Evolutionary conservation across 495 filamentous ascomycete species (phyloP).

Genomic region (Penicillium alfredii): DNA sequence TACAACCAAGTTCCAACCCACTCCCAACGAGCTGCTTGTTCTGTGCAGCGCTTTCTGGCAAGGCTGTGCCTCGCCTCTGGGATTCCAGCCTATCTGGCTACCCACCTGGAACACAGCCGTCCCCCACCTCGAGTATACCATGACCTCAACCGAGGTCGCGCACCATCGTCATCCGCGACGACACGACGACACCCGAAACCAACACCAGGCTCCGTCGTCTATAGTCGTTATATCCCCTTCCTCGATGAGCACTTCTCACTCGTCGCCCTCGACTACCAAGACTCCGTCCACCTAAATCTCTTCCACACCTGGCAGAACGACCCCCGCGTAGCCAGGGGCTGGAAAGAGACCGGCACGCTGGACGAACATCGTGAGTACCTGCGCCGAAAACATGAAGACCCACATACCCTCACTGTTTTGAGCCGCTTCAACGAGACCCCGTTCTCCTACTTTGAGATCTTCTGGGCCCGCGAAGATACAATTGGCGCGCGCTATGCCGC

Average conservation of each 20-base stretch:
- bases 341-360: slow-evolving; percentile 60
- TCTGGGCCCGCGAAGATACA: slow-evolving; percentile 61
- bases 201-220: slow-evolving; percentile 49
- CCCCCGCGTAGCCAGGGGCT: slow-evolving; percentile 61
- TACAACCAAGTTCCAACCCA: not conserved
- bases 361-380: slow-evolving; percentile 59
- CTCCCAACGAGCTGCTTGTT: slow-evolving; percentile 10
- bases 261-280: slow-evolving; percentile 48
- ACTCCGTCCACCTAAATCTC: slow-evolving; percentile 47
- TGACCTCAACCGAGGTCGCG: slow-evolving; percentile 24
- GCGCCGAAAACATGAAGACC: slow-evolving; percentile 47
- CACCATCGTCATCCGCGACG: slow-evolving; percentile 49
- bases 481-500: slow-evolving; percentile 56
- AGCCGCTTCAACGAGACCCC: slow-evolving; percentile 51
- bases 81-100: slow-evolving; percentile 48
- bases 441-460: slow-evolving; percentile 63
- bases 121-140: slow-evolving; percentile 25
- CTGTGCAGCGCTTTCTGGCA: slow-evolving; percentile 50
- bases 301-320: slow-evolving; percentile 69
- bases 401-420: slow-evolving; percentile 51
- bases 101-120: slow-evolving; percentile 15
- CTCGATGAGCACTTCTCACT: slow-evolving; percentile 58
- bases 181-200: slow-evolving; percentile 49
- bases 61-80: slow-evolving; percentile 52
- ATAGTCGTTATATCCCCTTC: slow-evolving; percentile 60